A percentile compares a stretch with the other conserved stretches of the same genome.
Conservation (phyloP, 495 filamentous ascomycete genomes). For the Penicillium alfredii region DNA sequence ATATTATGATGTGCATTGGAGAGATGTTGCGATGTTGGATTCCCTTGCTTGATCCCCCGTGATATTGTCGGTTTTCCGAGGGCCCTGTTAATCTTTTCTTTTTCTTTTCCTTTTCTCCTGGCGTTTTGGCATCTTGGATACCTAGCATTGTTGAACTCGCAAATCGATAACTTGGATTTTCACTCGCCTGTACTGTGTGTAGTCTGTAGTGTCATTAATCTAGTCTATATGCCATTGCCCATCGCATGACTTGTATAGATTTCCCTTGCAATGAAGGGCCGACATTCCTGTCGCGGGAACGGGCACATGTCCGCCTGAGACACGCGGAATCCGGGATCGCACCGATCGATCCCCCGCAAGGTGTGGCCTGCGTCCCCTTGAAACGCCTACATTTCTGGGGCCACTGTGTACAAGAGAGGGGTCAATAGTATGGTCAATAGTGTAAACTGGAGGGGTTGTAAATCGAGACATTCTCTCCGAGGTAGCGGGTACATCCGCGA, state of each 20-base stretch:
- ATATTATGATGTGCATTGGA: background rate
- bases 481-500: constrained; percentile 5
- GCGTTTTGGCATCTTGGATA: constrained; percentile 21
- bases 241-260: too few relatives aligned
- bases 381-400: constrained; percentile 5
- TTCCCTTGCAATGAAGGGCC: too few relatives aligned
- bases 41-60: background rate
- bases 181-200: too few relatives aligned
- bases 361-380: too few relatives aligned
- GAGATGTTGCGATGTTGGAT: background rate
- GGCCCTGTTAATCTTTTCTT: constrained; percentile 9
- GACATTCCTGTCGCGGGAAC: constrained; percentile 6
- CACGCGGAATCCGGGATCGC: constrained; percentile 12
- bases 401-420: constrained; percentile 2
- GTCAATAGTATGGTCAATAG: constrained; percentile 10
- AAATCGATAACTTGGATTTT: constrained; percentile 2
- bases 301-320: constrained; percentile 15
- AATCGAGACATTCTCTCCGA: background rate
- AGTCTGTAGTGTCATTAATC: too few relatives aligned
- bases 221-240: too few relatives aligned
- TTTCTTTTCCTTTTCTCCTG: constrained; percentile 6
- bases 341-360: constrained; percentile 13
- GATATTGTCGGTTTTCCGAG: too few relatives aligned
- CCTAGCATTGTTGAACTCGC: constrained; percentile 14
- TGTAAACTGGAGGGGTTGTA: background rate